Base-by-base conservation (phyloP, 805 yeast genomes). In the Myxozyma lipomycoides region DNA sequence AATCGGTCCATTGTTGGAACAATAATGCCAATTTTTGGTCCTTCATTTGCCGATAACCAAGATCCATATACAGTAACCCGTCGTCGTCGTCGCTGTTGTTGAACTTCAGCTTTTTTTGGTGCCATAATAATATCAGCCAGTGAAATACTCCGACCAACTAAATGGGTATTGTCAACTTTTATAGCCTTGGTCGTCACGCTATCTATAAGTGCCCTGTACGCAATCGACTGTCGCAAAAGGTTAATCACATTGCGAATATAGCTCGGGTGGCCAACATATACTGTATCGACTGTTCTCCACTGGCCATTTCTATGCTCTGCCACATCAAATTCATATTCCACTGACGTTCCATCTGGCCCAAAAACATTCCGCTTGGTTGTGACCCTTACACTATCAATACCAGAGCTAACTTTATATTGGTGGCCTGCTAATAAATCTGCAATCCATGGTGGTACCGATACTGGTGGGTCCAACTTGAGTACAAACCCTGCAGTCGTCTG, bases 391-490 rank as follows among this genome's bases (percentile, higher is more conserved):
- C 49, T 45, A 10, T 44, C 47, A 9, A 49, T 35, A 15, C 48
- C 40, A 7, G 48, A 38, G 12, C 34, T 30, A 4, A 39, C 39
- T 10, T 12, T 9, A 37, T 37, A 37, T 18, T n/a, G 17, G 17
- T 9, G 21, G 21, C 12, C 17, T 18, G 40, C 53, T 7, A 54
- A 40, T n/a, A 47, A 44, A 2, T 56, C 58, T 10, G 58, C 58
- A 44, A 51, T 52, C 36, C 39, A 54, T 21, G 43, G 48, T 4
- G 49, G 54, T 7, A 54, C 42, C 9, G 39, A 18, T 7, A 70
- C 65, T 0, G 73, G 71, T 6, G 73, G 73, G 32, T 60, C 66
- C 4, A 70, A 63, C 17, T 55, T 42, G 9, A 70, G 51, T 1
- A 63, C 66, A 21, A 67, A 61, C 46, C 66, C 67, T 0, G 71